Evolutionary conservation across 768 basidiomycete species (phyloP).

Genomic region (Ramaria sp.): DNA sequence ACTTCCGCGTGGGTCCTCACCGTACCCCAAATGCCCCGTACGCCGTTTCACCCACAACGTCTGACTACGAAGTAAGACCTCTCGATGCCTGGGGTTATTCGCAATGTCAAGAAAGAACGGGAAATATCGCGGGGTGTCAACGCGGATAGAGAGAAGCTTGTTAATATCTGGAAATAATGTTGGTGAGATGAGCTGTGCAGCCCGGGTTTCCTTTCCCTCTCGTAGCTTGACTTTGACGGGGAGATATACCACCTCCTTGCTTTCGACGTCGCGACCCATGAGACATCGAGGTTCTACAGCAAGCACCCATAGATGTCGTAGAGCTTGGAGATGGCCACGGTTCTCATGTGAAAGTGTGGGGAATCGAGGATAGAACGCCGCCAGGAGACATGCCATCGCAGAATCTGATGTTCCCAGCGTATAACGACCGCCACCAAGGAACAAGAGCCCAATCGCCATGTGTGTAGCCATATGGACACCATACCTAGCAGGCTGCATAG

Average conservation of each 20-base stretch:
- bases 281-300: conserved; percentile 92
- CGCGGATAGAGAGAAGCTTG: conserved; percentile 66
- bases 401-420: conserved; percentile 88
- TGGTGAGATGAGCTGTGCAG: conserved; percentile 78
- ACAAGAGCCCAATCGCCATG: conserved; percentile 82
- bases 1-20: conserved; percentile 88
- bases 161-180: conserved; percentile 88
- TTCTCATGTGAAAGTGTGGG: conserved; percentile 75
- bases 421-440: conserved; percentile 87
- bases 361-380: conserved; percentile 88
- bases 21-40: conserved; percentile 87
- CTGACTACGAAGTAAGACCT: conserved; percentile 59
- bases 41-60: conserved; percentile 89
- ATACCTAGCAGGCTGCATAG: conserved; percentile 46
- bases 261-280: conserved; percentile 86
- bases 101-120: conserved; percentile 78
- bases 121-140: conserved; percentile 95
- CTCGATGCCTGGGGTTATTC: conserved; percentile 53
- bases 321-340: conserved; percentile 81
- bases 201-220: conserved; percentile 51
- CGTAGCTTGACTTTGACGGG: conserved; percentile 80
- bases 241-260: conserved; percentile 80
- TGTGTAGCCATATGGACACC: conserved; percentile 87
- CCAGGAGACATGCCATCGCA: conserved; percentile 80
- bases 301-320: conserved; percentile 92